These are phyloP conservation scores for Anthostomella pinea DNA, from an alignment of 2,329 filamentous ascomycete species.

Conservation along the genomic window DNA sequence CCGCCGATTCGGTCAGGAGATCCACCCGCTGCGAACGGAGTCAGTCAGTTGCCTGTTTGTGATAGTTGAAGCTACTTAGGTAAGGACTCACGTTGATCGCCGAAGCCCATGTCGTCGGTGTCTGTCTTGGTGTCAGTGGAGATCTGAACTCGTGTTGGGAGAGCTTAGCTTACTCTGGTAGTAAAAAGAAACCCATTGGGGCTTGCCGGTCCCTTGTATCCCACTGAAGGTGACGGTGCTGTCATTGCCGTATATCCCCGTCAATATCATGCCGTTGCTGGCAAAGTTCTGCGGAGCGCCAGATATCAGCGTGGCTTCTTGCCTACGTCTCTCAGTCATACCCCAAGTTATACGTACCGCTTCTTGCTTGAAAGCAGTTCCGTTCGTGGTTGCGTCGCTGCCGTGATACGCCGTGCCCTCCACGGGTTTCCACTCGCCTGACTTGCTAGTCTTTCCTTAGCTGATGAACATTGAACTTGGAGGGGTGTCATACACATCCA, in stretches of 20 bases:
- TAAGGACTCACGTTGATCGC: constrained; percentile 41
- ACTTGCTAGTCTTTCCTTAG: constrained; percentile 31
- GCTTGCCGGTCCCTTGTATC: constrained; percentile 47
- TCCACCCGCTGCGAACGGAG: constrained; percentile 40
- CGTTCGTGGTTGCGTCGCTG: constrained; percentile 42
- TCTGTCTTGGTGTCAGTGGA: constrained; percentile 28
- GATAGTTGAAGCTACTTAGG: background rate
- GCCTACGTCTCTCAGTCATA: too few relatives aligned
- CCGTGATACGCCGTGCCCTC: constrained; percentile 46
- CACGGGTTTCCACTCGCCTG: constrained; percentile 45
- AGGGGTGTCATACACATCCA: constrained; percentile 40
- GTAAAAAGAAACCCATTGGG: constrained; percentile 57
- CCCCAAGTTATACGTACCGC: constrained; percentile 39
- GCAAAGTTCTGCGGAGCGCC: constrained; percentile 41
- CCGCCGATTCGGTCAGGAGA: constrained; percentile 58
- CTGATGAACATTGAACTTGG: background rate
- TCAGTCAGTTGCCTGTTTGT: background rate
- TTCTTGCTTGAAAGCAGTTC: constrained; percentile 53
- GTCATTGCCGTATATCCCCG: constrained; percentile 53
- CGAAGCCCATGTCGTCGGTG: constrained; percentile 60
- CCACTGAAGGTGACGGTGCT: constrained; percentile 50
- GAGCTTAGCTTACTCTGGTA: constrained; percentile 42
- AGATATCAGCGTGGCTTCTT: constrained; percentile 4
- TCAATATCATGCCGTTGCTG: constrained; percentile 43
- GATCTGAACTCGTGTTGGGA: background rate